These are phyloP conservation scores for Talaromyces sp. DNA, from an alignment of 2,329 filamentous ascomycete species.

Conservation along the genomic window DNA sequence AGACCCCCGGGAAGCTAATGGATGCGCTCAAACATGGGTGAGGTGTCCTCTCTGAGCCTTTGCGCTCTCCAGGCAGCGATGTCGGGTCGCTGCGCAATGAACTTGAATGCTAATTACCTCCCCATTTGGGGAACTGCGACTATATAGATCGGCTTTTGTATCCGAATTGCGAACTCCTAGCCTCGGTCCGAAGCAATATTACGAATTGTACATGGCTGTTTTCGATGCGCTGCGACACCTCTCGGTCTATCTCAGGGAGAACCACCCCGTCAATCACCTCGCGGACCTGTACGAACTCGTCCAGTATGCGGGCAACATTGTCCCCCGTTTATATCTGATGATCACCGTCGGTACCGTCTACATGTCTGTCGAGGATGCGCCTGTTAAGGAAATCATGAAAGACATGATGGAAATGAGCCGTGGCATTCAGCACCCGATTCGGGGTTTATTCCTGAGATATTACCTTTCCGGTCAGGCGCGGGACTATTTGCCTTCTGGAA, in stretches of 20 bases:
- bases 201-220: constrained; percentile 98
- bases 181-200: constrained; percentile 98
- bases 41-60: constrained; percentile 40
- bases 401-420: constrained; percentile 99
- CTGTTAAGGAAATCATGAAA: constrained; percentile 99
- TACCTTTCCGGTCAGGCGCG: constrained; percentile 94
- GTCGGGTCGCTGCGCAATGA: constrained; percentile 16
- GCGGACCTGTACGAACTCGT: constrained; percentile 97
- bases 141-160: constrained; percentile 83
- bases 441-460: constrained; percentile 92
- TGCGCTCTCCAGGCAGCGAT: constrained; percentile 29
- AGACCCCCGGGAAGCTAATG: constrained; percentile 98
- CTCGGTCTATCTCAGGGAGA: constrained; percentile 93
- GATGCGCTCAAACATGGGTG: constrained; percentile 99
- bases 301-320: constrained; percentile 97
- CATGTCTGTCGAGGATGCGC: constrained; percentile 97
- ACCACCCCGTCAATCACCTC: constrained; percentile 95
- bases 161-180: constrained; percentile 98
- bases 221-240: constrained; percentile 97
- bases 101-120: constrained; percentile 17
- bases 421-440: constrained; percentile 94
- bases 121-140: background rate
- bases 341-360: constrained; percentile 98
- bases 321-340: constrained; percentile 96
- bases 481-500: constrained; percentile 80